Percentiles rank a stretch among this genome's conserved stretches.
Conservation (phyloP, 805 yeast genomes). For the Candida succiphila region DNA sequence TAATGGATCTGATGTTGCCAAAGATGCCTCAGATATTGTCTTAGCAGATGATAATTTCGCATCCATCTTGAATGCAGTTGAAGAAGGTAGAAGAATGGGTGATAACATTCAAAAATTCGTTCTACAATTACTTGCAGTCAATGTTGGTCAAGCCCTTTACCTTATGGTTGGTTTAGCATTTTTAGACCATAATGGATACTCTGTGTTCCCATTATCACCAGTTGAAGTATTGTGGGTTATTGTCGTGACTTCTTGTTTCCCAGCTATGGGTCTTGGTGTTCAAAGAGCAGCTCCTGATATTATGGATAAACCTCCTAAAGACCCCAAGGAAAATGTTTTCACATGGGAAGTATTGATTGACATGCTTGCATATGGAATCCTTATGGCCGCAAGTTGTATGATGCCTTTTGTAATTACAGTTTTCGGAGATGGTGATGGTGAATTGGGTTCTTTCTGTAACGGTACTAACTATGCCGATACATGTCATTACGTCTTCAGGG, state of each 20-base stretch:
- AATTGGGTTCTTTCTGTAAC: constrained; percentile 61
- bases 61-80: constrained; percentile 66
- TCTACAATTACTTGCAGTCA: constrained; percentile 60
- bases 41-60: constrained; percentile 73
- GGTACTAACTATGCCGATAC: constrained; percentile 23
- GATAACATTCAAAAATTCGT: constrained; percentile 73
- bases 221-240: constrained; percentile 75
- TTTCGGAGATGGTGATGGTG: constrained; percentile 58
- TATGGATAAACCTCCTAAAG: constrained; percentile 56
- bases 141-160: constrained; percentile 61
- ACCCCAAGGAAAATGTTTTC: constrained; percentile 43
- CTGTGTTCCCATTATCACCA: constrained; percentile 78
- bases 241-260: constrained; percentile 72
- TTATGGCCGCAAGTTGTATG: constrained; percentile 66
- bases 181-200: constrained; percentile 47
- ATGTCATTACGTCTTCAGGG: constrained; percentile 60
- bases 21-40: constrained; percentile 72
- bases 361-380: constrained; percentile 61
- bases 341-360: constrained; percentile 60
- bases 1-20: constrained; percentile 79
- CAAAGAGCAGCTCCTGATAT: constrained; percentile 56
- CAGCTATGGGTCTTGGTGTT: constrained; percentile 75
- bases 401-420: constrained; percentile 53
- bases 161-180: constrained; percentile 68
- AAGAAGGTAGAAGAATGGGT: constrained; percentile 75